Conservation (phyloP, 495 filamentous ascomycete species). For the Hyaloscypha variabilis region DNA sequence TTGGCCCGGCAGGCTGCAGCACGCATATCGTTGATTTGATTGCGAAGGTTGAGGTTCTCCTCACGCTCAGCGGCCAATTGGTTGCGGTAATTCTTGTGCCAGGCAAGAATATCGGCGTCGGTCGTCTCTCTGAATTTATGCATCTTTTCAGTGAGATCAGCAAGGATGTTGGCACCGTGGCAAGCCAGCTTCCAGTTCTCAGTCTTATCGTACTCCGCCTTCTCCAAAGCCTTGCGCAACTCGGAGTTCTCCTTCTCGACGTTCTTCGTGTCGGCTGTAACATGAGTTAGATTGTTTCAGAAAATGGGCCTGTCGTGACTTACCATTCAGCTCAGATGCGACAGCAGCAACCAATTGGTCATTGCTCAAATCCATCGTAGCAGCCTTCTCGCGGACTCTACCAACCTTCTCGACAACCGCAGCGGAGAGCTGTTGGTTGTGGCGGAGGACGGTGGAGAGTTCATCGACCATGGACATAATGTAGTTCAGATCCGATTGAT, state of each 20-base stretch:
- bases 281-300: conserved; percentile 14
- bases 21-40: conserved; percentile 60
- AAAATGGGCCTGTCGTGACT: conserved; percentile 5
- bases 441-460: conserved; percentile 72
- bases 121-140: conserved; percentile 54
- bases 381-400: conserved; percentile 50
- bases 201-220: conserved; percentile 43
- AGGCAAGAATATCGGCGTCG: conserved; percentile 46
- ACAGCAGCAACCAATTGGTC: conserved; percentile 51
- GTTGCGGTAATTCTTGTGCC: conserved; percentile 57
- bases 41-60: conserved; percentile 56
- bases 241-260: conserved; percentile 54
- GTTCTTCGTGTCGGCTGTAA: conserved; percentile 36
- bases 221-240: conserved; percentile 54
- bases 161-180: conserved; percentile 44
- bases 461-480: conserved; percentile 84
- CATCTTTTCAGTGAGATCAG: conserved; percentile 46
- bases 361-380: conserved; percentile 47
- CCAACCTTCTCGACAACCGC: conserved; percentile 69
- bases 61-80: conserved; percentile 59
- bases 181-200: conserved; percentile 50
- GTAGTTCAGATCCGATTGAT: conserved; percentile 86
- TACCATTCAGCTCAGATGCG: conserved; percentile 52
- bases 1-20: conserved; percentile 51
- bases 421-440: conserved; percentile 76